Evolutionary conservation across 805 yeast genomes (phyloP).

Genomic region (Vanderwaltozyma yarrowii): DNA sequence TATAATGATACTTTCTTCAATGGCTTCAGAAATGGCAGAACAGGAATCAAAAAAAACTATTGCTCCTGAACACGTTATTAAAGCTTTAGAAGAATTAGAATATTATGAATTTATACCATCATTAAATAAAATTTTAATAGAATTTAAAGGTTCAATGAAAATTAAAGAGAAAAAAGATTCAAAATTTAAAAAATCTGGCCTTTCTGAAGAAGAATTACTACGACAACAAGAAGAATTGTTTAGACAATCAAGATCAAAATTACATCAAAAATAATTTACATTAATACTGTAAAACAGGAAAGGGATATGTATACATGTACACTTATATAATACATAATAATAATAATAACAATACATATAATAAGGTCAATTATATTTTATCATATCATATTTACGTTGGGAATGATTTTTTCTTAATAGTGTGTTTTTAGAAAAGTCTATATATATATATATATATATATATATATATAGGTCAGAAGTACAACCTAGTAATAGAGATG

Average conservation of each 20-base stretch:
- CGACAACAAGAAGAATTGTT: slow-evolving; percentile 89
- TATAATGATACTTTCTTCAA: slow-evolving; percentile 87
- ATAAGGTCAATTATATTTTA: too few species aligned
- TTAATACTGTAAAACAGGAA: too few species aligned
- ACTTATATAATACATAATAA: neutral
- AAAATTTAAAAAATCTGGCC: slow-evolving; percentile 86
- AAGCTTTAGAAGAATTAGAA: slow-evolving; percentile 80
- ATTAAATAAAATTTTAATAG: slow-evolving; percentile 66
- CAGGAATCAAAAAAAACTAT: slow-evolving; percentile 93
- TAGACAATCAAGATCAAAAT: slow-evolving; percentile 60
- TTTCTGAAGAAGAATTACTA: slow-evolving; percentile 84
- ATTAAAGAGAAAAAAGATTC: slow-evolving; percentile 85
- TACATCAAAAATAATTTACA: slow-evolving; percentile 29
- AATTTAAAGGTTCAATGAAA: slow-evolving; percentile 81
- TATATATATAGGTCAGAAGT: too few species aligned
- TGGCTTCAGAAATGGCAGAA: slow-evolving; percentile 92
- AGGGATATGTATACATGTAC: neutral
- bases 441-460: too few species aligned
- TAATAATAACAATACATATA: too few species aligned
- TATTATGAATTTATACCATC: slow-evolving; percentile 77
- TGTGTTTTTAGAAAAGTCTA: too few species aligned
- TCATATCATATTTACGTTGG: too few species aligned
- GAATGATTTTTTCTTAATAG: too few species aligned
- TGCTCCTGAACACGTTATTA: slow-evolving; percentile 90
- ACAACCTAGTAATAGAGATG: too few species aligned